Percentiles rank a stretch among this genome's conserved stretches.
These are phyloP conservation scores for Leonotis leonurus DNA, from an alignment of 257 asterid genomes.

Conservation along the genomic window DNA sequence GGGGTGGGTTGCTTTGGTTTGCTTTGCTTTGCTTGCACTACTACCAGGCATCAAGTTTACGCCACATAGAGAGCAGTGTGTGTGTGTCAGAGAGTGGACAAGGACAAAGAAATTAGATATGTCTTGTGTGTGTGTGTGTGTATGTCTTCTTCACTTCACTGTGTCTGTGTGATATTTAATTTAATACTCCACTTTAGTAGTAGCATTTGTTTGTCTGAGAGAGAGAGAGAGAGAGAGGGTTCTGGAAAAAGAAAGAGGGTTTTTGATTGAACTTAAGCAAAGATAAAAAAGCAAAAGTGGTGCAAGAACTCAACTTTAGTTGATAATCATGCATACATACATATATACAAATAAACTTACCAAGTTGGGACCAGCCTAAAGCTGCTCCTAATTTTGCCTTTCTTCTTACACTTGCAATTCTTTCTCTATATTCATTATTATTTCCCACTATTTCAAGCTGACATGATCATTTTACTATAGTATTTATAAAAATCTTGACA, in stretches of 20 bases:
- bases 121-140: no score
- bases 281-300: constrained; percentile 12
- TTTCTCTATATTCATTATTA: no score
- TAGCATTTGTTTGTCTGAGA: no score
- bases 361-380: constrained; percentile 23
- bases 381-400: background rate
- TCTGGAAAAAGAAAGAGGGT: no score
- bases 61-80: constrained; percentile 59
- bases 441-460: background rate
- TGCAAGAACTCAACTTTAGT: background rate
- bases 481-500: no score
- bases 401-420: constrained; percentile 15
- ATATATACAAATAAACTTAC: constrained; percentile 21
- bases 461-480: background rate
- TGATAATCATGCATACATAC: constrained; percentile 5
- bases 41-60: constrained; percentile 77
- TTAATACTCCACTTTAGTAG: no score
- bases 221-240: no score
- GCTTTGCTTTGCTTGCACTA: constrained; percentile 98
- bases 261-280: constrained; percentile 8
- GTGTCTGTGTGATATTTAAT: no score
- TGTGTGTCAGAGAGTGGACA: constrained; percentile 62
- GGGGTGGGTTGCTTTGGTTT: constrained; percentile 59
- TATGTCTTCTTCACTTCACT: no score
- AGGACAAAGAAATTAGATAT: no score